Conservation (phyloP, 2,329 filamentous ascomycete species). For the Xylariaceae sp. region DNA sequence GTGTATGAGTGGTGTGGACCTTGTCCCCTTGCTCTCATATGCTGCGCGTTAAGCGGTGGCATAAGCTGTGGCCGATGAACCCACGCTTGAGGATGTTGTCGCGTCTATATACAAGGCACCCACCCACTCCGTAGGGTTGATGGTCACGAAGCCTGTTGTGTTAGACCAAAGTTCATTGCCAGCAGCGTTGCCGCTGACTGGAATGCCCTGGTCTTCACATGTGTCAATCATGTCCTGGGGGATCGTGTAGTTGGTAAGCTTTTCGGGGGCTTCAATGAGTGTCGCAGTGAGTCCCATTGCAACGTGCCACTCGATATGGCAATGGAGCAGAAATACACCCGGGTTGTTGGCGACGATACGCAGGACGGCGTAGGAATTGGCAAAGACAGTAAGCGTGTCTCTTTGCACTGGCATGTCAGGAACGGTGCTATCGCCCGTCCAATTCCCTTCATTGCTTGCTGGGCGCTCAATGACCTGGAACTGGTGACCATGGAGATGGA, state of each 20-base stretch:
- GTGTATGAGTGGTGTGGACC: too few relatives aligned
- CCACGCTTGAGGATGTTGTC: not conserved
- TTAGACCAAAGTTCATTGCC: conserved; percentile 38
- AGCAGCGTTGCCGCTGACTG: conserved; percentile 63
- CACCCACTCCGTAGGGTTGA: conserved; percentile 27
- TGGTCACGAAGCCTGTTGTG: conserved; percentile 29
- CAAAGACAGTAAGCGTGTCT: conserved; percentile 40
- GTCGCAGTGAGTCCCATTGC: conserved; percentile 56
- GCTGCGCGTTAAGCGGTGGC: too few relatives aligned
- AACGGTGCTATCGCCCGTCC: conserved; percentile 28
- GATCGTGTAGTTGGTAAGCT: conserved; percentile 54
- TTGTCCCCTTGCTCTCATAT: too few relatives aligned
- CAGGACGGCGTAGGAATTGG: conserved; percentile 47
- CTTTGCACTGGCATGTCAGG: conserved; percentile 33
- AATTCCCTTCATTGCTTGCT: conserved; percentile 35
- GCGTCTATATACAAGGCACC: conserved; percentile 20
- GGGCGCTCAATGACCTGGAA: conserved; percentile 51
- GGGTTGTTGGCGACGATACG: conserved; percentile 53
- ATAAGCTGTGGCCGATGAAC: too few relatives aligned
- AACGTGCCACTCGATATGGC: conserved; percentile 62
- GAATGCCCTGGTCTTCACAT: conserved; percentile 45
- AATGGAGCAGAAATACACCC: conserved; percentile 56
- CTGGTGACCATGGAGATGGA: conserved; percentile 55
- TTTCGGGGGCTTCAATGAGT: conserved; percentile 55
- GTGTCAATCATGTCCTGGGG: conserved; percentile 55